Percentiles rank a stretch among this genome's conserved stretches.
These are phyloP conservation scores for Tulasnella sp. DNA, from an alignment of 768 basidiomycete species.

Conservation along the genomic window DNA sequence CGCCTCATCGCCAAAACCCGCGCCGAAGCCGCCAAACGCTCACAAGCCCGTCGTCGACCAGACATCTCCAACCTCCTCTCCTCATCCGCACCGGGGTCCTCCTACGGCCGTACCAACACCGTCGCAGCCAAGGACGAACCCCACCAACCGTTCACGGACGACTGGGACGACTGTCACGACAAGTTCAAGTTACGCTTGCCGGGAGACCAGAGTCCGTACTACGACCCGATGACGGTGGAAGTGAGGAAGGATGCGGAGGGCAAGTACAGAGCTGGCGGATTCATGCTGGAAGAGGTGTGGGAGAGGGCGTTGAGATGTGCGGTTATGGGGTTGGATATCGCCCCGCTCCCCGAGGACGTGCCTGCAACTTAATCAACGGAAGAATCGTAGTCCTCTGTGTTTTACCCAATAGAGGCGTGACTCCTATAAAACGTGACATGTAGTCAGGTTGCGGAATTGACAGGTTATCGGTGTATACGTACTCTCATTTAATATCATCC, in stretches of 20 bases:
- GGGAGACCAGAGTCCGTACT: slow-evolving; percentile 35
- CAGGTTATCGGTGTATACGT: too few relatives aligned
- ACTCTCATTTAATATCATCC: too few relatives aligned
- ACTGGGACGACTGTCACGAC: slow-evolving; percentile 66
- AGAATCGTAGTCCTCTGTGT: too few relatives aligned
- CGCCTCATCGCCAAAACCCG: slow-evolving; percentile 54
- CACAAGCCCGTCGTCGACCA: neutral
- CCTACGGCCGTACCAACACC: neutral
- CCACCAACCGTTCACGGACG: slow-evolving; percentile 65
- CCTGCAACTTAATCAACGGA: neutral
- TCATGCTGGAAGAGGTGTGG: slow-evolving; percentile 74
- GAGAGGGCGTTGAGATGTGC: slow-evolving; percentile 64
- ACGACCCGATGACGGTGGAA: slow-evolving; percentile 63
- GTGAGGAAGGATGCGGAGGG: slow-evolving; percentile 66
- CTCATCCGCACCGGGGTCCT: neutral
- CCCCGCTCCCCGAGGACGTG: slow-evolving; percentile 25
- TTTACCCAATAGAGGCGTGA: too few relatives aligned
- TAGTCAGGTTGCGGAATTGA: too few relatives aligned
- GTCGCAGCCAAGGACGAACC: slow-evolving; percentile 41
- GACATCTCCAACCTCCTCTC: neutral
- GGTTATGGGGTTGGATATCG: slow-evolving; percentile 58
- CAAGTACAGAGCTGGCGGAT: slow-evolving; percentile 71
- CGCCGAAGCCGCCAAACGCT: slow-evolving; percentile 41
- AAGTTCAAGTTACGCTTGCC: slow-evolving; percentile 38
- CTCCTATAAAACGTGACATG: too few relatives aligned